Percentiles rank a stretch among this genome's conserved stretches.
Evolutionary conservation across 176 grass and related monocot species (phyloP).

Genomic region (Ensete glaucum): DNA sequence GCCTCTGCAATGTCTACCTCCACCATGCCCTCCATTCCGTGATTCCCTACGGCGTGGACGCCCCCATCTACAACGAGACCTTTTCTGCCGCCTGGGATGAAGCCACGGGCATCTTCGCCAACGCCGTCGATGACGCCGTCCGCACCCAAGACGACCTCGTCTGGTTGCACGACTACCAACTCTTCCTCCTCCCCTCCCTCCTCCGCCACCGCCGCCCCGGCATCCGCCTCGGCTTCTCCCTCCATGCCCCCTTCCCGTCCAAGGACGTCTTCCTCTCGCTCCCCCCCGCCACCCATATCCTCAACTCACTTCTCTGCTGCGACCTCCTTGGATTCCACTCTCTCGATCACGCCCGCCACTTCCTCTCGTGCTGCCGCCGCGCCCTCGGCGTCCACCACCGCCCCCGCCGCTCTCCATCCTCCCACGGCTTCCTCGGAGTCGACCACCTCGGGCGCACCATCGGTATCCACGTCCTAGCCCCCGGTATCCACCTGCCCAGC

Average conservation of each 20-base stretch:
- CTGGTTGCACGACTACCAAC: background rate
- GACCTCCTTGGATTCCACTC: background rate
- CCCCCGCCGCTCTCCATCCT: background rate
- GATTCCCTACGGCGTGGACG: no score
- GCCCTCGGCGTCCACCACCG: background rate
- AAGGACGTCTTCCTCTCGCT: background rate
- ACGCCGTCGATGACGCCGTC: background rate
- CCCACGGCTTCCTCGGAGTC: background rate
- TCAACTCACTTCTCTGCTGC: background rate
- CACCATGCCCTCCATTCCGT: no score
- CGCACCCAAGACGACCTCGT: background rate
- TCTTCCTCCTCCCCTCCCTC: background rate
- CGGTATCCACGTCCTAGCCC: background rate
- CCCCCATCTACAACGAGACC: no score
- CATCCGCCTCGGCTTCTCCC: background rate
- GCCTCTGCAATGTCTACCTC: no score
- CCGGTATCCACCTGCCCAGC: background rate
- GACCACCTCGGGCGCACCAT: background rate
- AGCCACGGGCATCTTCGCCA: background rate
- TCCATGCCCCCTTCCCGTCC: conserved; percentile 1
- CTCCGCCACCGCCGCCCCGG: background rate
- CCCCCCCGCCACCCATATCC: background rate
- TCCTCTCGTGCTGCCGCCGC: conserved; percentile 2
- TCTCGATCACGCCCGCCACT: background rate
- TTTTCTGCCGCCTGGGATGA: no score